A percentile compares a stretch with the other conserved stretches of the same genome.
Evolutionary conservation across 108 stramenopile genomes (phyloP).

Genomic region (Chaetoceros tenuissimus): DNA sequence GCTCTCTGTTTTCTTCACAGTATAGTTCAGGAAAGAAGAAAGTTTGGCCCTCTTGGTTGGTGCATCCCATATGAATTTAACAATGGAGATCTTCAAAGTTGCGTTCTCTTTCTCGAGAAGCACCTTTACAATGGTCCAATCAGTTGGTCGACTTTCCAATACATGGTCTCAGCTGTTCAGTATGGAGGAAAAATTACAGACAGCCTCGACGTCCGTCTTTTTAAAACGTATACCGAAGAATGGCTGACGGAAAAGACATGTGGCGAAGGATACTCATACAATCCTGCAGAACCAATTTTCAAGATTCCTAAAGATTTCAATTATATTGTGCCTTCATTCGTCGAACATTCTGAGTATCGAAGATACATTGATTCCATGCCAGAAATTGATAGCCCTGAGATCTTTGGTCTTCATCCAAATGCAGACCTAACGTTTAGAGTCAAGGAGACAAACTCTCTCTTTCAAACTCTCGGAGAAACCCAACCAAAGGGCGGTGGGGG

Average conservation of each 20-base stretch:
- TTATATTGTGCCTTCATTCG: conserved; percentile 53
- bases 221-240: conserved; percentile 77
- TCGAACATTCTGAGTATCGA: conserved; percentile 64
- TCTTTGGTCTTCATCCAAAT: conserved; percentile 91
- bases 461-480: conserved; percentile 75
- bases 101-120: conserved; percentile 86
- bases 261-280: conserved; percentile 63
- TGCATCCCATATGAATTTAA: conserved; percentile 90
- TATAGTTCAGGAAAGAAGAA: conserved; percentile 87
- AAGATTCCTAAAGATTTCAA: conserved; percentile 69
- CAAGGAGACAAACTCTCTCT: conserved; percentile 71
- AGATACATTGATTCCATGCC: conserved; percentile 66
- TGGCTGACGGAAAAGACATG: conserved; percentile 78
- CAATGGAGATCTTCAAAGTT: conserved; percentile 84
- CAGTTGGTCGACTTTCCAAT: conserved; percentile 84
- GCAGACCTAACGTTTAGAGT: conserved; percentile 87
- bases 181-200: conserved; percentile 96
- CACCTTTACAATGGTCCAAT: conserved; percentile 87
- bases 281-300: conserved; percentile 60
- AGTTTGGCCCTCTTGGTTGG: conserved; percentile 90
- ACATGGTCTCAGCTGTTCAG: conserved; percentile 90
- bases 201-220: conserved; percentile 77
- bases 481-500: conserved; percentile 79
- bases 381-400: conserved; percentile 85
- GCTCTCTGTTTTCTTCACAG: conserved; percentile 85